These are phyloP conservation scores for Cryphonectria radicalis DNA, from an alignment of 2,329 filamentous ascomycete genomes.

Conservation along the genomic window DNA sequence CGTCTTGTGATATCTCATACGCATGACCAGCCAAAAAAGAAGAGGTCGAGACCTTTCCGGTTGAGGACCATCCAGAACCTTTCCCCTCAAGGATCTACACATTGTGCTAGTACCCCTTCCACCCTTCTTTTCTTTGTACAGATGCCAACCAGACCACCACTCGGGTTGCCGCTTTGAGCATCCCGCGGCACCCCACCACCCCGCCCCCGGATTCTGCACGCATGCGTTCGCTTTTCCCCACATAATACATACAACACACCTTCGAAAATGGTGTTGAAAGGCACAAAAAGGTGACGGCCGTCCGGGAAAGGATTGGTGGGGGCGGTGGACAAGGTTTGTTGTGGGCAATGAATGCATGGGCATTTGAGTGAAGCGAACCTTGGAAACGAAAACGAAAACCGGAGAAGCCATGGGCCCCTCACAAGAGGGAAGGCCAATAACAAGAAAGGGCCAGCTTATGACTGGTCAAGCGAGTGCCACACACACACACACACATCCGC, in stretches of 20 bases:
- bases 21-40: background rate
- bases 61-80: background rate
- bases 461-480: slow-evolving; percentile 8
- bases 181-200: slow-evolving; percentile 18
- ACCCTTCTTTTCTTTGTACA: too few relatives aligned
- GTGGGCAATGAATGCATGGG: background rate
- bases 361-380: background rate
- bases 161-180: slow-evolving; percentile 26
- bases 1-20: background rate
- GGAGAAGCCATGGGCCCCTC: too few relatives aligned
- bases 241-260: background rate
- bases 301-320: background rate
- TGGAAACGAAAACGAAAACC: background rate
- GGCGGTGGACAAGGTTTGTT: background rate
- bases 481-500: background rate
- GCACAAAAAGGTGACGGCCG: slow-evolving; percentile 7
- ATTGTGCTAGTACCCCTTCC: too few relatives aligned
- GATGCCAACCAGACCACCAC: background rate
- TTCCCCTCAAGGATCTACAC: background rate
- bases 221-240: slow-evolving; percentile 20
- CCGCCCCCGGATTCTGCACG: slow-evolving; percentile 15
- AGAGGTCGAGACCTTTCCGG: background rate
- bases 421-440: background rate
- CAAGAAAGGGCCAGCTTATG: background rate
- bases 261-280: background rate